phyloP scores from a whole-genome alignment of 2,329 filamentous ascomycete species.

The Blastomyces gilchristii region DNA sequence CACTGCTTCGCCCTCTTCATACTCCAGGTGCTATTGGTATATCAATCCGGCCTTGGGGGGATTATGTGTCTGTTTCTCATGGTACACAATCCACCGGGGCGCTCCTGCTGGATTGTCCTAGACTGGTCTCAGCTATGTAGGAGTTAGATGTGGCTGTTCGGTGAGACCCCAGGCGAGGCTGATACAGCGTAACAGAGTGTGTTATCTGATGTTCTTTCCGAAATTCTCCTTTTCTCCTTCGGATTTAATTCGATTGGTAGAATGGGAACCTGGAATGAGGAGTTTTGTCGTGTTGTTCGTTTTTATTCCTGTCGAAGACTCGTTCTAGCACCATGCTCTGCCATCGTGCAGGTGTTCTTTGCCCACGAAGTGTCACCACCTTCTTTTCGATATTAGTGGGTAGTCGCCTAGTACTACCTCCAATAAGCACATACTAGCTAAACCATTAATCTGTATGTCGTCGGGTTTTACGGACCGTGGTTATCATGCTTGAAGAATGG shows the following conservation, averaged over 20 bases:
- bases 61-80: not conserved
- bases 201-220: not conserved
- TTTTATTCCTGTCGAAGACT: too few relatives aligned
- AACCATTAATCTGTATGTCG: not conserved
- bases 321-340: not conserved
- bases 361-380: not conserved
- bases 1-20: too few relatives aligned
- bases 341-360: not conserved
- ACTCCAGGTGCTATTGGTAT: not conserved
- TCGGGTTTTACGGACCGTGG: not conserved
- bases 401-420: not conserved
- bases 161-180: not conserved
- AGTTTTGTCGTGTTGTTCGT: not conserved
- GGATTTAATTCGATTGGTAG: not conserved
- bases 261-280: not conserved
- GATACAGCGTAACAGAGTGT: not conserved
- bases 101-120: not conserved
- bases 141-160: not conserved
- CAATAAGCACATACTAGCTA: not conserved
- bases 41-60: not conserved
- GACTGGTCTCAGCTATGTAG: not conserved
- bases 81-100: not conserved
- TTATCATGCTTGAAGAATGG: not conserved
- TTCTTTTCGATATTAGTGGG: not conserved
- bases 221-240: not conserved